phyloP scores from a whole-genome alignment of 139 green algal genomes.

The Tetraselmis chui region DNA sequence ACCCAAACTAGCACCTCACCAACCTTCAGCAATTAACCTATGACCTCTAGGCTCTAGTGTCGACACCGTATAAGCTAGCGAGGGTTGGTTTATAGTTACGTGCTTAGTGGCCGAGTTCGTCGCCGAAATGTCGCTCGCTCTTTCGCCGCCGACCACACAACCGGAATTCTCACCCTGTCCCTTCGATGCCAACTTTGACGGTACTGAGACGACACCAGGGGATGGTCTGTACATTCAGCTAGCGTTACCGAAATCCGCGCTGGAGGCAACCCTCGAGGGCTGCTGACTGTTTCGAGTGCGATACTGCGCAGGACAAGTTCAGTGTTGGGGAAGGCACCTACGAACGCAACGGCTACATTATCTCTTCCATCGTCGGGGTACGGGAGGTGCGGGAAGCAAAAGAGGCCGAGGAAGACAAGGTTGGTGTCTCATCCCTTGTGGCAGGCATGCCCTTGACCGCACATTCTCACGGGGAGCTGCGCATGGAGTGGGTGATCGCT shows the following conservation, averaged over 20 bases:
- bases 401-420: neutral
- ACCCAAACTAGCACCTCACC: neutral
- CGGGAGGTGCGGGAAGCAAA: slow-evolving; percentile 4
- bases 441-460: neutral
- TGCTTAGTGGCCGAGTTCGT: neutral
- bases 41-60: too few relatives aligned
- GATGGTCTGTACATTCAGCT: neutral
- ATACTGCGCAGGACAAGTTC: slow-evolving; percentile 29
- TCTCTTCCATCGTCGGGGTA: slow-evolving; percentile 41
- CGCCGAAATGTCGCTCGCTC: neutral
- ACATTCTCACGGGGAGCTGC: neutral
- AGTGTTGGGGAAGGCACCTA: slow-evolving; percentile 43
- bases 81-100: too few relatives aligned
- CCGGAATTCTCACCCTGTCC: neutral
- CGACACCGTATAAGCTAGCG: too few relatives aligned
- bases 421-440: neutral
- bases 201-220: neutral
- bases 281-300: too few relatives aligned
- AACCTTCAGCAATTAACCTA: neutral
- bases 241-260: too few relatives aligned
- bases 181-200: neutral
- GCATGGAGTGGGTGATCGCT: too few relatives aligned
- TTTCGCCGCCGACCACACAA: neutral
- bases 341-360: slow-evolving; percentile 31
- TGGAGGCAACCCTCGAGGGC: too few relatives aligned